Evolutionary conservation across 2,329 filamentous ascomycete species (phyloP).

Genomic region (Alternaria arbusti): DNA sequence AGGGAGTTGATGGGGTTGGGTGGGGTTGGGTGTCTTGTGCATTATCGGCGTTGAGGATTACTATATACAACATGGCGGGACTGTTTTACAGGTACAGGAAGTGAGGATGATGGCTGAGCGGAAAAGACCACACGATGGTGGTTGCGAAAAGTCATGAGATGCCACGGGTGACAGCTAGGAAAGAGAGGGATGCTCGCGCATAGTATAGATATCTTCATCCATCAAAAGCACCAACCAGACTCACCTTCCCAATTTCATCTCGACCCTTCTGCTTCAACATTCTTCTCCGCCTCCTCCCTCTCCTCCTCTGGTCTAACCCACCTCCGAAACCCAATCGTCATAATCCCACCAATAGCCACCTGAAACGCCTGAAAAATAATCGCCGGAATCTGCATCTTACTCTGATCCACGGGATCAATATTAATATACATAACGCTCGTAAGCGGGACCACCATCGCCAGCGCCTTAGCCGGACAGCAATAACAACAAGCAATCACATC

Average conservation of each 20-base stretch:
- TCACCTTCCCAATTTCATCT: background rate
- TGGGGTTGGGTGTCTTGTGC: background rate
- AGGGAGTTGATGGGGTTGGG: background rate
- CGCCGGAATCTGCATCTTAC: constrained; percentile 68
- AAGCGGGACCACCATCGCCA: constrained; percentile 72
- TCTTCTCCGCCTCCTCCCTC: constrained; percentile 38
- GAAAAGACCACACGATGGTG: background rate
- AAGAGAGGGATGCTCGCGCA: background rate
- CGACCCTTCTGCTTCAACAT: constrained; percentile 6
- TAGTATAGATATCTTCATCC: background rate
- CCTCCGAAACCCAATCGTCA: constrained; percentile 51
- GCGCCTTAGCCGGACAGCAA: constrained; percentile 75
- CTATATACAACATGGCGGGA: constrained; percentile 3
- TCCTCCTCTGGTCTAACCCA: constrained; percentile 64
- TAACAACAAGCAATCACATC: constrained; percentile 75
- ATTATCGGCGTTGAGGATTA: constrained; percentile 9
- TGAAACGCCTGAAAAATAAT: constrained; percentile 62
- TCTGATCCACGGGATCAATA: constrained; percentile 60
- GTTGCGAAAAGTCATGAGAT: background rate
- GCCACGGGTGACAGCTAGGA: background rate
- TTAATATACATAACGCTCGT: constrained; percentile 71
- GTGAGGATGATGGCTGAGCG: background rate
- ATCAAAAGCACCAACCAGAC: background rate
- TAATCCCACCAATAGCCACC: constrained; percentile 50
- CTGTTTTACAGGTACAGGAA: background rate